Base-by-base conservation (phyloP, 306 rosid genomes). In the Arachis stenosperma region DNA sequence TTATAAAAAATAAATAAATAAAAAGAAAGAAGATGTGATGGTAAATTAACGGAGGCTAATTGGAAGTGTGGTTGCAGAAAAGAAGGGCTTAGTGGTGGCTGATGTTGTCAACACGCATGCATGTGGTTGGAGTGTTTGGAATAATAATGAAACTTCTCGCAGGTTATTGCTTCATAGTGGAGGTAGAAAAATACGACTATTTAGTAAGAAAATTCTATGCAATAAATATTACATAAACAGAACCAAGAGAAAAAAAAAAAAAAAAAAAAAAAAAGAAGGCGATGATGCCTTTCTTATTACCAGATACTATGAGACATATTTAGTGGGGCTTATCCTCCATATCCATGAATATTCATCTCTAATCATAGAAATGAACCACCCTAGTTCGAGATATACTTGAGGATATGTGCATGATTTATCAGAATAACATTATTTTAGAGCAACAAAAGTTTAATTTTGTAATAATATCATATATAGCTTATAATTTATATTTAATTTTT, bases 71-170 rank as follows among this genome's bases (percentile, higher is more conserved):
- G 5, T 61, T 61, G 48, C 66, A 41, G 17, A 65, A 55, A 79
- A 68, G 15, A 27, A 54, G 22, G 59, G 57, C 36, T 13, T 65
- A 79, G 84, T 75, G 84, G 8, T 68, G 70, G 64, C 13, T 79
- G 76, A 75, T 79, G 81, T 55, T 71, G 79, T 83, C 81, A 79
- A 79, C 67, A 67, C 77, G 86, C 81, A 61, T 83, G 82, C 70
- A 54, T 40, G 75, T 22, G 22, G 57, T 52, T 14, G 57, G 57
- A 52, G 37, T 33, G 4, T 2, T 33, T 33, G 37, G 37, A 33
- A 33, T 33, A 33, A 61, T 73, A 12, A 73, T 67, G 72, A 76
- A 81, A 67, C 71, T 67, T 67, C 69, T 81, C 10, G 51, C 43
- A 71, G 76, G 73, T 41, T 67, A 13, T 62, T 54, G 65, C 73